Percentiles rank a stretch among this genome's conserved stretches.
These are phyloP conservation scores for Trifolium dubium DNA, from an alignment of 306 rosid genomes.

Conservation along the genomic window DNA sequence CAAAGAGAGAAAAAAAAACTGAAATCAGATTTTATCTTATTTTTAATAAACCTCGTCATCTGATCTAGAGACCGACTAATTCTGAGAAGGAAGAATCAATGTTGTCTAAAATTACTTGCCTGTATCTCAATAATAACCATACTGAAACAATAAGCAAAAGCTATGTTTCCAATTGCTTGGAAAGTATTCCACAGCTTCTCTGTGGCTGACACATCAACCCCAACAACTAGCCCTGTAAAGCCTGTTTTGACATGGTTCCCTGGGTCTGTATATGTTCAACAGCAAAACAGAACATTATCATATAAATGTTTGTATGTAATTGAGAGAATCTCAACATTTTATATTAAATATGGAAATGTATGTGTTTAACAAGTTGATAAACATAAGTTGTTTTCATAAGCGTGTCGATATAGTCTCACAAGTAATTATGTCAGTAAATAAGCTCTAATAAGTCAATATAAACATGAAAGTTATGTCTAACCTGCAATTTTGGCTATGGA, in stretches of 20 bases:
- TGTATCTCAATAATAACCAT: constrained; percentile 49
- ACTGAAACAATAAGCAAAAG: constrained; percentile 51
- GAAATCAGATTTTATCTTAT: not conserved
- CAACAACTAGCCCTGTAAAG: constrained; percentile 39
- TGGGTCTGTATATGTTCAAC: not conserved
- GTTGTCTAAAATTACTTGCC: constrained; percentile 32
- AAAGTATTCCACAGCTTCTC: constrained; percentile 48
- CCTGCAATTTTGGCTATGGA: constrained; percentile 57
- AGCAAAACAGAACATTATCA: no score
- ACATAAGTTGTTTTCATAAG: not conserved
- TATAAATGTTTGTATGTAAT: no score
- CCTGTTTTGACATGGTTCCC: constrained; percentile 35
- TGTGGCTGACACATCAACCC: constrained; percentile 40
- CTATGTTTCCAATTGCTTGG: constrained; percentile 54
- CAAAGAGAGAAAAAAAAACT: not conserved
- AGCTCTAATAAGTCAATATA: not conserved
- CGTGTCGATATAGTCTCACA: not conserved
- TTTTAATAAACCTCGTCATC: no score
- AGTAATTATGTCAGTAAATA: no score
- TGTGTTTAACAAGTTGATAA: no score
- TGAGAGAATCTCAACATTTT: no score
- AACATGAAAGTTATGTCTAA: not conserved
- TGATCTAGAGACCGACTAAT: no score
- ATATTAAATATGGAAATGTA: no score
- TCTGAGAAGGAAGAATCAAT: no score